Conservation (phyloP, 2,329 filamentous ascomycete species). For the Lachnellula subtilissima region DNA sequence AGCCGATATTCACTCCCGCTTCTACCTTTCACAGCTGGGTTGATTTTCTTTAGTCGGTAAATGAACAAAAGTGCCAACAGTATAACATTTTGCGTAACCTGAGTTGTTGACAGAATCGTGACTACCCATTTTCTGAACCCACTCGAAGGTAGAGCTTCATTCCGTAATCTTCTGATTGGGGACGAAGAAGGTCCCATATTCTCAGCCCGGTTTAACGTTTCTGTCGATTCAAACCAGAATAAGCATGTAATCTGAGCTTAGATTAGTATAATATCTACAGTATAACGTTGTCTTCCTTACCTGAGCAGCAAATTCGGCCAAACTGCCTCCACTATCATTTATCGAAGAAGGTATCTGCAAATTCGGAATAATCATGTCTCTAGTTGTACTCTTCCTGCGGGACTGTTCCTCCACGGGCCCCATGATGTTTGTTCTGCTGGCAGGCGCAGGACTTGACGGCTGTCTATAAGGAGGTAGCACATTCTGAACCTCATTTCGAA, state of each 20-base stretch:
- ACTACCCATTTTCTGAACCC: slow-evolving; percentile 93
- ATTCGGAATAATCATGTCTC: slow-evolving; percentile 25
- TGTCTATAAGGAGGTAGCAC: slow-evolving; percentile 10
- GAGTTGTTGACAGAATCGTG: slow-evolving; percentile 84
- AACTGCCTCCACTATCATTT: slow-evolving; percentile 66
- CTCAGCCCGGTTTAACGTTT: slow-evolving; percentile 72
- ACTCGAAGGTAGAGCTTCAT: slow-evolving; percentile 69
- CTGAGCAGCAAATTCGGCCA: slow-evolving; percentile 80
- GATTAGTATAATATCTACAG: background rate
- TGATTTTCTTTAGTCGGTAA: slow-evolving; percentile 85
- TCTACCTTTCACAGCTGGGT: slow-evolving; percentile 83
- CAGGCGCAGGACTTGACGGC: slow-evolving; percentile 20
- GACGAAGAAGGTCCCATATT: slow-evolving; percentile 36
- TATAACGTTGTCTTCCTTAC: slow-evolving; percentile 37
- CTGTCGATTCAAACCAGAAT: slow-evolving; percentile 92
- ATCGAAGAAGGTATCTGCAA: slow-evolving; percentile 73
- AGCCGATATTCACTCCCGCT: slow-evolving; percentile 90
- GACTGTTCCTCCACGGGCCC: slow-evolving; percentile 15
- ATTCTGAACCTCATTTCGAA: slow-evolving; percentile 26
- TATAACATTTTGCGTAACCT: slow-evolving; percentile 94
- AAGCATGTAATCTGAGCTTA: slow-evolving; percentile 76
- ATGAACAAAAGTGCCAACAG: slow-evolving; percentile 87
- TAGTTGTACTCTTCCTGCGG: slow-evolving; percentile 19
- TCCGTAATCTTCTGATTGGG: slow-evolving; percentile 52
- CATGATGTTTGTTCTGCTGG: slow-evolving; percentile 13